Evolutionary conservation across 139 green algal genomes (phyloP).

Genomic region (Closterium sp.): DNA sequence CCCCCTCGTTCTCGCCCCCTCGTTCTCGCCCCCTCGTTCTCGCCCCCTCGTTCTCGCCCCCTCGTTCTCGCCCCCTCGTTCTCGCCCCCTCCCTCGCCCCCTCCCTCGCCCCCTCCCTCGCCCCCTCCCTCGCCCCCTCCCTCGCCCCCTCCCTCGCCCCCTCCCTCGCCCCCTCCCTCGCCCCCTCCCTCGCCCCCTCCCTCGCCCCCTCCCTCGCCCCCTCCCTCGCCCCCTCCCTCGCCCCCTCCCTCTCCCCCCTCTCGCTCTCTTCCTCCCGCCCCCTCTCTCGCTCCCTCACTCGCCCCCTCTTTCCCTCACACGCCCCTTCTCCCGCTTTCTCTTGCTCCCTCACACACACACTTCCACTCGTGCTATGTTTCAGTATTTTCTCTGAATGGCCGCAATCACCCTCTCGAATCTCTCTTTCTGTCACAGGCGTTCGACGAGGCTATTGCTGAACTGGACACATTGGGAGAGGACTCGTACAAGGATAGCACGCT

Average conservation of each 20-base stretch:
- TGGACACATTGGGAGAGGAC: slow-evolving; percentile 96
- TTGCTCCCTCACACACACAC: background rate
- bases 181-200: background rate
- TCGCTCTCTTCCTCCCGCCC: background rate
- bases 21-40: too few species aligned
- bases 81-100: background rate
- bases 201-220: background rate
- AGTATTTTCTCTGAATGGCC: background rate
- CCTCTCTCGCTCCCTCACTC: background rate
- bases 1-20: background rate
- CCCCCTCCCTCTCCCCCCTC: background rate
- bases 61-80: background rate
- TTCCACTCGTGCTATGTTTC: too few species aligned
- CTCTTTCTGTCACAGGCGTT: slow-evolving; percentile 86
- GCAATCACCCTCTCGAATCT: background rate
- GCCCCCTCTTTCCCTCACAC: background rate
- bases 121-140: background rate
- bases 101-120: background rate
- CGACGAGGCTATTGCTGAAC: slow-evolving; percentile 96
- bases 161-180: background rate
- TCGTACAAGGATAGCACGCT: slow-evolving; percentile 98
- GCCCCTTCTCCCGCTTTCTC: background rate
- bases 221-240: background rate
- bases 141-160: background rate
- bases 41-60: background rate